Conservation (phyloP, 306 rosid species). For the Argentina anserina region DNA sequence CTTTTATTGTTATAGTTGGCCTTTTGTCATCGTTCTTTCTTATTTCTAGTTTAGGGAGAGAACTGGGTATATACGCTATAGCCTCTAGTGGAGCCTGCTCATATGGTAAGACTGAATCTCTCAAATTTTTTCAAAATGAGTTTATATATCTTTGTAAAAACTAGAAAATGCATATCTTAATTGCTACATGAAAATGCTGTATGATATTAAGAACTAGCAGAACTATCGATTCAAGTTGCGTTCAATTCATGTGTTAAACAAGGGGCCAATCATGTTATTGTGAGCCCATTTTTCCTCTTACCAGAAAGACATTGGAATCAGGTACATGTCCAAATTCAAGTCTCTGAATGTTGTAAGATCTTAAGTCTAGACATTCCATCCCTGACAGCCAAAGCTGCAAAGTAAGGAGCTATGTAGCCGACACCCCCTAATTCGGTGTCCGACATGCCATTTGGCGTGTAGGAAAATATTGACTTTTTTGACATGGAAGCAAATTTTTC, state of each 20-base stretch:
- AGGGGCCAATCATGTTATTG: conserved; percentile 63
- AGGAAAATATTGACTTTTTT: too few species aligned
- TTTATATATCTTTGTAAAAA: not conserved
- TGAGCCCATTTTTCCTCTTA: conserved; percentile 84
- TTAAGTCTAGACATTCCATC: conserved; percentile 68
- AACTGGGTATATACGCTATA: conserved; percentile 77
- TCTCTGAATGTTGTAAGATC: not conserved
- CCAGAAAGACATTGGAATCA: conserved; percentile 94
- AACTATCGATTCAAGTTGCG: conserved; percentile 72
- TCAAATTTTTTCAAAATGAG: not conserved
- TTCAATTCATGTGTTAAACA: conserved; percentile 58
- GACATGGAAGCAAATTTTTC: too few species aligned
- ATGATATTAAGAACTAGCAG: conserved; percentile 73
- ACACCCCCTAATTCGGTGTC: too few species aligned
- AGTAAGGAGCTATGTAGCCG: too few species aligned
- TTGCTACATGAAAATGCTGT: not conserved
- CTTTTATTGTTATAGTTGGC: not conserved
- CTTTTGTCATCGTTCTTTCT: too few species aligned
- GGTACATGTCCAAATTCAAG: conserved; percentile 28
- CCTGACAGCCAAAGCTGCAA: conserved; percentile 84
- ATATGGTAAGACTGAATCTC: conserved; percentile 49
- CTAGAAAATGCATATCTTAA: not conserved
- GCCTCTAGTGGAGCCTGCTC: conserved; percentile 91
- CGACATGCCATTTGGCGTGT: too few species aligned
- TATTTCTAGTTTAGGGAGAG: conserved; percentile 62